Base-by-base conservation (phyloP, 2,329 filamentous ascomycete species). In the Gaeumannomyces sp. region DNA sequence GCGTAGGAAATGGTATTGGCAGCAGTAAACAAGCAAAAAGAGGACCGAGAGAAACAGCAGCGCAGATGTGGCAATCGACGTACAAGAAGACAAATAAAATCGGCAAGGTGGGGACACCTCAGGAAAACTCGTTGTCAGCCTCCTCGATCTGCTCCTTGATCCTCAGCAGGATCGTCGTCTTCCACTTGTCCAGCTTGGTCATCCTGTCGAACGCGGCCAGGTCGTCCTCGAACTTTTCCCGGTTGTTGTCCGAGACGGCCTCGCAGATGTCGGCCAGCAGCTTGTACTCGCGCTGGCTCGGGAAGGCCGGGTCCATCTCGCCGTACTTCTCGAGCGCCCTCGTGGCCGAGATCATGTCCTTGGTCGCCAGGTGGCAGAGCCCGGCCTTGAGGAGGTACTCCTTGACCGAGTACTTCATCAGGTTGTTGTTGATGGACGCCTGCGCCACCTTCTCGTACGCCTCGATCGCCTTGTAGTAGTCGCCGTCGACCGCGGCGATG, bases 121-220 rank as follows among this genome's bases (percentile, higher is more conserved):
- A 77, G 58, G 75, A 73, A 62, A 77, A 77, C 67, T 77, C 75
- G 63, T 75, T 75, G 65, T 76, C 74, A 10, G 73, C 74, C 68
- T 76, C 81, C 78, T 94, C 89, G 71, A 97, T 96, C 64, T 83
- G 83, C 72, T 89, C 88, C 88, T 97, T 97, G 72, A 97, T 84
- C 70, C 88, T 85, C 73, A 96, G 79, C 68, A 97, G 77, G 65
- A 97, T 80, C 38, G 89, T 91, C 62, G 91, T 97, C 89, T 97
- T 97, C 94, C 94, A 98, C 81, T 94, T 95, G 75, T 97, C 93
- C 73, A 98, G 80, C 82, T 95, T 95, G 79, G 89, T 95, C 79
- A 97, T 83, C 80, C 96, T 91, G 76, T 97, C 93, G 74, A 87
- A 98, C 75, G 94, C 88, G 81, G 90, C 96, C 68, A 95, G 78